Base-by-base conservation (phyloP, 352 stramenopile genomes). In the Phytophthora pistaciae region DNA sequence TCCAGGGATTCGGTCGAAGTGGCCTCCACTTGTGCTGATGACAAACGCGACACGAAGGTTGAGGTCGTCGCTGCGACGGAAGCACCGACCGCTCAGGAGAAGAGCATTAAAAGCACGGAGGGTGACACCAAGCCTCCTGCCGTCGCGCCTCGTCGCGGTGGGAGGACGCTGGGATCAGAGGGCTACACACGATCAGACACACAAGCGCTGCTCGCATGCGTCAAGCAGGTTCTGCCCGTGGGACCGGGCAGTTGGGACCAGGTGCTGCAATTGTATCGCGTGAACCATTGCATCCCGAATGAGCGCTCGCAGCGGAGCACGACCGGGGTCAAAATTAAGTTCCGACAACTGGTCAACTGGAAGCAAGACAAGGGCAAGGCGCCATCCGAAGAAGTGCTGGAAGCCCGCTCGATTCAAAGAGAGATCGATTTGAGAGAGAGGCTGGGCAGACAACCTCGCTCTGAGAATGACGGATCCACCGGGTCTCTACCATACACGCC, bases 291-390 rank as follows among this genome's bases (percentile, higher is more conserved):
- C 11, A 55, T 44, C n/a, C 70, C 60, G 14, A 78, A 84, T 20
- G 68, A 70, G 20, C 76, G 76, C 33, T 53, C 72, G 18, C 58
- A 48, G 27, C 66, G 77, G 23, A 70, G 60, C 50, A 3, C 60
- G 3, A 58, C 66, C 29, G 75, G 70, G 33, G 60, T 84, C 46
- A 79, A 80, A 44, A 78, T 61, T 40, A 82, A 84, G 67, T 84
- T 84, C 66, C 21, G 61, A 42, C 74, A 82, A 38, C 61, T 84
- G 11, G 55, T 82, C n/a, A 71, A 82, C 56, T 67, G 60, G 55
- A 84, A 74, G 56, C n/a, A 60, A 8, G 62, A 54, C 21, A 36
- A 27, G 23, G 55, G 33, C 27, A 68, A 65, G 29, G 46, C 16
- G 2, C 44, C 70, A 21, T 56, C 63, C 13, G 29, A 70, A n/a